Evolutionary conservation across 768 basidiomycete species (phyloP), one percentile per base, ranked within the genome.

Genomic region (Pisolithus albus): DNA sequence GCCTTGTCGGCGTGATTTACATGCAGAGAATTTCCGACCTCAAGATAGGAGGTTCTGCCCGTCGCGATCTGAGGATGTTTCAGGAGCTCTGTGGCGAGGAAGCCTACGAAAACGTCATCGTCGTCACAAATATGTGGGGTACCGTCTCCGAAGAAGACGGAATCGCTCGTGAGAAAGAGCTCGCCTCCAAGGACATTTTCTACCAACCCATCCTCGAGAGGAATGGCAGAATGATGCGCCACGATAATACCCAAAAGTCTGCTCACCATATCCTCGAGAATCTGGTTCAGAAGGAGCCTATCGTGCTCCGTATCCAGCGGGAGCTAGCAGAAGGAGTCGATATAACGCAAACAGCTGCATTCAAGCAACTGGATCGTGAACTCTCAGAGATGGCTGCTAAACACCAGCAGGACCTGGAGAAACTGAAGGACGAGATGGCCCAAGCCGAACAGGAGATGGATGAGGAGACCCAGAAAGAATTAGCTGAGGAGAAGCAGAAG

Each of bases 91-190:
- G 80, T 49, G 80, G 81, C 8, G 72, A 75, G 49, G 66, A 61
- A n/a, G 69, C 77, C 3, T 72, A 81, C 40, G 61, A 67, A 21
- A 80, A 75, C 52, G 77, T 82, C 47, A 62, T 75, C 34, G 71
- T 82, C 53, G 70, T 73, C 51, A 80, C 81, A 4, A 81, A 72
- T 44, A 80, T 75, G 76, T 80, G 80, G 79, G 71, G 67, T 36
- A 54, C 68, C 50, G 70, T 75, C 46, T 64, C 63, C 37, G 56
- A 57, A 45, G 66, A 67, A 15, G 60, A 71, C 9, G 75, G 72
- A 6, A 52, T 62, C 34, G 63, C 62, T 34, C 68, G 80, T 26
- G 79, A 82, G 58, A 52, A 47, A 6, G 79, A 81, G 53, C 72
- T 82, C 23, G 59, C 61, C 4, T 50, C 51, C 19, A 66, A 69